These are phyloP conservation scores for Phytopythium chamaehyphon DNA, from an alignment of 352 stramenopile genomes.

Conservation along the genomic window DNA sequence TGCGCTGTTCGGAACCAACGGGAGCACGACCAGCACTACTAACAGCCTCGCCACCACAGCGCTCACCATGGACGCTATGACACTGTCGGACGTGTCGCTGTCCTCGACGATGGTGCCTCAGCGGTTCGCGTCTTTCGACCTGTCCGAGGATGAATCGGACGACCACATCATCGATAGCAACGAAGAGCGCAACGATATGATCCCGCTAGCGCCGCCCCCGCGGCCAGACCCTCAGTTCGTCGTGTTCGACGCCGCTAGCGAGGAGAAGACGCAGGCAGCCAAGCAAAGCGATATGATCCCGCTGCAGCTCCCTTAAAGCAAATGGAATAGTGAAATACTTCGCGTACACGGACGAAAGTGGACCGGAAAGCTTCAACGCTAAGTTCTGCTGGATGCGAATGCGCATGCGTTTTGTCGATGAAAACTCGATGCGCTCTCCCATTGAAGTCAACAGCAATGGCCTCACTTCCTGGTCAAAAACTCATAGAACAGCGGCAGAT, in stretches of 20 bases:
- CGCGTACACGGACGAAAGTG: too few species aligned
- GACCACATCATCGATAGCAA: neutral
- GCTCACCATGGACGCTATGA: neutral
- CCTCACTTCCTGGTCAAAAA: too few species aligned
- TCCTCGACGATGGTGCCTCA: neutral
- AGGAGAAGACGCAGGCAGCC: neutral
- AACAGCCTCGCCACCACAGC: neutral
- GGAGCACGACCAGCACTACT: neutral
- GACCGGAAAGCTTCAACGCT: too few species aligned
- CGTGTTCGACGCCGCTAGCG: neutral
- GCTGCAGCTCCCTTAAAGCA: too few species aligned
- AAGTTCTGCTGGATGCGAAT: too few species aligned
- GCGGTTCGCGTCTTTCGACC: constrained; percentile 3
- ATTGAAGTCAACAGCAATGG: too few species aligned
- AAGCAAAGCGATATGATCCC: constrained; percentile 5
- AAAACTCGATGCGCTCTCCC: too few species aligned
- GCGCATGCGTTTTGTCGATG: too few species aligned
- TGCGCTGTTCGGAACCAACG: too few species aligned
- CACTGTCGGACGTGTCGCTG: neutral
- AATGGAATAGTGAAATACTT: too few species aligned
- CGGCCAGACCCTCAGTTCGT: neutral
- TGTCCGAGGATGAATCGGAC: neutral
- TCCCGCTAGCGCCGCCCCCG: neutral
- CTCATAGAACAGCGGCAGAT: too few species aligned
- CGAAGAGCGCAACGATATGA: constrained; percentile 5